These are phyloP conservation scores for Xylaria bambusicola DNA, from an alignment of 495 filamentous ascomycete species.

Conservation along the genomic window DNA sequence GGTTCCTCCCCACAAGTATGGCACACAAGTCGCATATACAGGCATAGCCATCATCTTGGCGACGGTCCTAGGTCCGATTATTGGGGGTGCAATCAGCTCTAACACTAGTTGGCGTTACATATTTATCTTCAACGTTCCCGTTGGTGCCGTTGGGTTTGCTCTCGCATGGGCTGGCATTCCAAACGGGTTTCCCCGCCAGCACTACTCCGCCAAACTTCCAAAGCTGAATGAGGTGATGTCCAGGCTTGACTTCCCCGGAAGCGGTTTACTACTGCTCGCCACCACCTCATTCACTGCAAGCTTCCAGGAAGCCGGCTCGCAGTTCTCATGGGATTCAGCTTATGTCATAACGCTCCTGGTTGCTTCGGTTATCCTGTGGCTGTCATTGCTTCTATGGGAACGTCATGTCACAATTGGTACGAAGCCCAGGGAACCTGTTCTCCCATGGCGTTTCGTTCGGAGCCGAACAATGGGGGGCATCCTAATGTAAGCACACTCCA, in stretches of 20 bases:
- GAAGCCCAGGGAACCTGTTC: conserved; percentile 30
- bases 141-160: conserved; percentile 25
- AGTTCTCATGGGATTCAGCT: conserved; percentile 30
- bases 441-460: conserved; percentile 30
- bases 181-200: conserved; percentile 29
- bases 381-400: conserved; percentile 34
- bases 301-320: conserved; percentile 32
- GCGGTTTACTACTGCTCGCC: conserved; percentile 24
- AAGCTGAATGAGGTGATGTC: conserved; percentile 14
- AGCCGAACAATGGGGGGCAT: conserved; percentile 31
- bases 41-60: conserved; percentile 49
- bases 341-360: conserved; percentile 21
- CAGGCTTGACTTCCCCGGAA: conserved; percentile 32
- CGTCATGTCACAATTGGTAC: conserved; percentile 16
- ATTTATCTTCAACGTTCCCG: conserved; percentile 43
- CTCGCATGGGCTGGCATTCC: conserved; percentile 38
- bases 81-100: conserved; percentile 46
- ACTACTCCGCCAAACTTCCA: conserved; percentile 5
- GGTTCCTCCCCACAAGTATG: conserved; percentile 46
- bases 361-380: conserved; percentile 20
- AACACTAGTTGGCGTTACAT: conserved; percentile 43
- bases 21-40: conserved; percentile 48
- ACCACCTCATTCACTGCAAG: conserved; percentile 36
- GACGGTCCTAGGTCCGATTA: conserved; percentile 43
- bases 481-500: conserved; percentile 25